Percentiles rank a stretch among this genome's conserved stretches.
These are phyloP conservation scores for Ceratocystis colombiana DNA, from an alignment of 2,329 filamentous ascomycete genomes.

Conservation along the genomic window DNA sequence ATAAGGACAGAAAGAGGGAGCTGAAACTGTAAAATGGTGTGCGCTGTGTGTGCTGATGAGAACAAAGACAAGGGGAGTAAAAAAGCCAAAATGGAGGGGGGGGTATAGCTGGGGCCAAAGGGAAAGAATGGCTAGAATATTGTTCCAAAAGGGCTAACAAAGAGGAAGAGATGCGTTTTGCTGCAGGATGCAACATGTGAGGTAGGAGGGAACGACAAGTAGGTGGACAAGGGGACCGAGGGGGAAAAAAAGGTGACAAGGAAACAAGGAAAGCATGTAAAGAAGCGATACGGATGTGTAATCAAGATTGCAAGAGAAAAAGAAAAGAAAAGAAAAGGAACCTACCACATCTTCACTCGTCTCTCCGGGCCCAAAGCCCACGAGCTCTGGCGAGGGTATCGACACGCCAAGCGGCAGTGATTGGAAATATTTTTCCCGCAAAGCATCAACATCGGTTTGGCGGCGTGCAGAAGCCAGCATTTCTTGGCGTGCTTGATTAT, in stretches of 20 bases:
- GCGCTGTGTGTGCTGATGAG: not conserved
- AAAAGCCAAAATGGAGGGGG: not conserved
- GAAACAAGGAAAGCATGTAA: not conserved
- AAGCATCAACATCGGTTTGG: slow-evolving; percentile 30
- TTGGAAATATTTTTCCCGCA: slow-evolving; percentile 32
- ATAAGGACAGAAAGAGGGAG: not conserved
- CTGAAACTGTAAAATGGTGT: not conserved
- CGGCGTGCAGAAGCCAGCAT: slow-evolving; percentile 25
- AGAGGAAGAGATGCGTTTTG: not conserved
- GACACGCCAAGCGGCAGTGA: slow-evolving; percentile 31
- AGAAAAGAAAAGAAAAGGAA: slow-evolving; percentile 21
- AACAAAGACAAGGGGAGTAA: not conserved
- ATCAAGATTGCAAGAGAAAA: too few relatives aligned
- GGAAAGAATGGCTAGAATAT: not conserved
- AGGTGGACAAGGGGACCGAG: not conserved
- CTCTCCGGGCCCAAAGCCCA: slow-evolving; percentile 35
- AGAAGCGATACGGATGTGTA: too few relatives aligned
- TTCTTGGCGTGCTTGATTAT: slow-evolving; percentile 26
- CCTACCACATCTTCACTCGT: slow-evolving; percentile 34
- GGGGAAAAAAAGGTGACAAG: not conserved
- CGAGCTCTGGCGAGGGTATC: slow-evolving; percentile 33
- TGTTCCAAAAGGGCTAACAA: slow-evolving; percentile 10
- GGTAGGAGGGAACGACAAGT: not conserved
- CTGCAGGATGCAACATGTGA: not conserved
- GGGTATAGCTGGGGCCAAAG: not conserved